These are phyloP conservation scores for Boletus subparvulus DNA, from an alignment of 768 basidiomycete species.

Conservation along the genomic window DNA sequence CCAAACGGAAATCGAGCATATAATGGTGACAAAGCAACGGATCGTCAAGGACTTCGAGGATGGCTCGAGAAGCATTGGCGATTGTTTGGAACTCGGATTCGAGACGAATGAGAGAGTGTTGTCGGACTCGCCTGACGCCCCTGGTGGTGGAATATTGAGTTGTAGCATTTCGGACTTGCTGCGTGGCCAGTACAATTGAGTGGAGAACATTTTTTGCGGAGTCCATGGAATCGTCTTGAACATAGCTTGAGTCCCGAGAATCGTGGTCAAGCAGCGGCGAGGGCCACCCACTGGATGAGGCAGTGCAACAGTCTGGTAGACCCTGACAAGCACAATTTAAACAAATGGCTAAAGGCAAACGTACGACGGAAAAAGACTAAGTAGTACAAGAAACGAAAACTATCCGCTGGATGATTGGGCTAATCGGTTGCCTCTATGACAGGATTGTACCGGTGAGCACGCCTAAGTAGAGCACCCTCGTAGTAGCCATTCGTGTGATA, in stretches of 20 bases:
- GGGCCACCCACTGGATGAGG: too few relatives aligned
- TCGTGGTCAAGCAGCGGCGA: too few relatives aligned
- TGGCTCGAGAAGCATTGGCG: background rate
- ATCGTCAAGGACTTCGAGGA: background rate
- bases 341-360: too few relatives aligned
- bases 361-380: background rate
- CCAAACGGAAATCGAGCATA: constrained; percentile 1
- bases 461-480: background rate
- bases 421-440: constrained; percentile 2
- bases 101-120: constrained; percentile 7
- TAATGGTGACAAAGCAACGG: background rate
- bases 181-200: background rate
- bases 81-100: constrained; percentile 7
- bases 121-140: background rate
- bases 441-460: constrained; percentile 3
- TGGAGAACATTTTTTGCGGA: background rate
- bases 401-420: background rate
- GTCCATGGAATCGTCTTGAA: background rate
- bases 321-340: too few relatives aligned
- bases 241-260: too few relatives aligned
- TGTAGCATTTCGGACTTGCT: background rate
- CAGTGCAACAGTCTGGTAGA: too few relatives aligned
- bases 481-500: constrained; percentile 3
- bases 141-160: background rate
- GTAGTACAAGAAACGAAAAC: background rate